phyloP scores from a whole-genome alignment of 1,284 basidiomycete genomes.

The Cryptococcus jaspeensis region DNA sequence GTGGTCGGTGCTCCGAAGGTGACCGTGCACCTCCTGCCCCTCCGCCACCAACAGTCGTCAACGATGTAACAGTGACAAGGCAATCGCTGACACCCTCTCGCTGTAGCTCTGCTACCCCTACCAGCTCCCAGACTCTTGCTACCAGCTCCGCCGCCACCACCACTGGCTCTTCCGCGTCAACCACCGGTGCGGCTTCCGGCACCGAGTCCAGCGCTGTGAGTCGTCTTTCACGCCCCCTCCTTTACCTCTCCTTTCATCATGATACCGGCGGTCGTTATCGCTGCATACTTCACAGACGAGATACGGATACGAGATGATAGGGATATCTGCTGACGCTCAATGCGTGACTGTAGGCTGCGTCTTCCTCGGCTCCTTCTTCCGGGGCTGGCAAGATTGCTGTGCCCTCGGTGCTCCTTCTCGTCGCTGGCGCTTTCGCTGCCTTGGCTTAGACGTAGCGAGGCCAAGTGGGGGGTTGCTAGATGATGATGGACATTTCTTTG shows the following conservation, averaged over 20 bases:
- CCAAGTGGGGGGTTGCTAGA: not conserved
- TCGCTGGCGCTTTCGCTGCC: not conserved
- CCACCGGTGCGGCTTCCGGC: not conserved
- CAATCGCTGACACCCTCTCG: too few relatives aligned
- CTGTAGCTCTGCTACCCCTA: not conserved
- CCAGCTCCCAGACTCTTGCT: not conserved
- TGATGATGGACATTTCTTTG: not conserved
- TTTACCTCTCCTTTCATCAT: not conserved
- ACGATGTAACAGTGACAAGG: too few relatives aligned
- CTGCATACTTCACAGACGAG: too few relatives aligned
- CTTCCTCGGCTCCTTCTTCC: not conserved
- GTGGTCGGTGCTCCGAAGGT: too few relatives aligned
- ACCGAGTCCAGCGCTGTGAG: constrained; percentile 8
- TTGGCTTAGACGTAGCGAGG: not conserved
- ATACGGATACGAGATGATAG: too few relatives aligned
- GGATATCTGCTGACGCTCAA: too few relatives aligned
- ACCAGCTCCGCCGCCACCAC: constrained; percentile 3
- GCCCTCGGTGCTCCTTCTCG: constrained; percentile 6
- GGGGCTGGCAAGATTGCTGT: constrained; percentile 1
- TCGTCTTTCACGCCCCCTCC: too few relatives aligned
- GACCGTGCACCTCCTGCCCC: too few relatives aligned
- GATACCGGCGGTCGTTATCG: too few relatives aligned
- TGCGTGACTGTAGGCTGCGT: constrained; percentile 1
- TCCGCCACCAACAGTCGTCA: too few relatives aligned
- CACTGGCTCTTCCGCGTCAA: not conserved